Conservation (phyloP, 2,329 filamentous ascomycete species). For the Mycosphaerella sp. region DNA sequence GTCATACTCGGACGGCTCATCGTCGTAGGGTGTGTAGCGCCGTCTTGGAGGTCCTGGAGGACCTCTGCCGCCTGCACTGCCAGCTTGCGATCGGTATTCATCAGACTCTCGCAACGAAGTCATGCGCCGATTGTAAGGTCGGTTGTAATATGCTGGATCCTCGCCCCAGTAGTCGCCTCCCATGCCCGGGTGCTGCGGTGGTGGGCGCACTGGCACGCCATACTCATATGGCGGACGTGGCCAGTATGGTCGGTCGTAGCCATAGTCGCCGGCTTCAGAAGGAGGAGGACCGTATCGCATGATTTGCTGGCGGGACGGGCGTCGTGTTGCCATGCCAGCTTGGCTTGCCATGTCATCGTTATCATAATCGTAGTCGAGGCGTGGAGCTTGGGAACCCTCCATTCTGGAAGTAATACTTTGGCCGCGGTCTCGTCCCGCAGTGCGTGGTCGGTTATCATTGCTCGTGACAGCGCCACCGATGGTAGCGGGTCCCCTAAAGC, state of each 20-base stretch:
- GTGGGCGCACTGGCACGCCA: constrained; percentile 15
- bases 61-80: constrained; percentile 14
- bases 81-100: constrained; percentile 15
- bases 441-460: constrained; percentile 3
- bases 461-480: constrained; percentile 3
- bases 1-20: constrained; percentile 20
- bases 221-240: constrained; percentile 25
- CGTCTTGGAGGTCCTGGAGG: constrained; percentile 18
- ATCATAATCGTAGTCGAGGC: constrained; percentile 21
- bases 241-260: constrained; percentile 20
- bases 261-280: constrained; percentile 20
- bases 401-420: constrained; percentile 18
- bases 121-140: constrained; percentile 23
- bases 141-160: constrained; percentile 24
- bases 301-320: constrained; percentile 24
- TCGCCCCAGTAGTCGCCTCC: constrained; percentile 22
- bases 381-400: constrained; percentile 14
- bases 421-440: constrained; percentile 13
- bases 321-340: constrained; percentile 16
- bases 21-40: constrained; percentile 13
- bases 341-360: constrained; percentile 13
- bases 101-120: constrained; percentile 21
- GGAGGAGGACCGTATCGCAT: constrained; percentile 22
- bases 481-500: constrained; percentile 3
- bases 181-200: constrained; percentile 4